Conservation (phyloP, 495 filamentous ascomycete genomes). For the Bombardia bombarda region DNA sequence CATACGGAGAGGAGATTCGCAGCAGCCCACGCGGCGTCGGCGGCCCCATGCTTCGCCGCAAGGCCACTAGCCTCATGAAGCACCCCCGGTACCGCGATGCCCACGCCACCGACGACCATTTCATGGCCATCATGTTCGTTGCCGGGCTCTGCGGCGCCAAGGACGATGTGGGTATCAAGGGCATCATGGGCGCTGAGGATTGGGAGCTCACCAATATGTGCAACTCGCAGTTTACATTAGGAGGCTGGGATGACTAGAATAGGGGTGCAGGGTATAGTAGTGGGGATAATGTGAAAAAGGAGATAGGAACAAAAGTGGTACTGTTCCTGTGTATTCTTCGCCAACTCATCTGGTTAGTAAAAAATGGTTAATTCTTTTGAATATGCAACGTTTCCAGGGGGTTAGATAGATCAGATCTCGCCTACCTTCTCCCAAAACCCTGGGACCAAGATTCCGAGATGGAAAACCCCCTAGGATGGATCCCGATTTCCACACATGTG, state of each 20-base stretch:
- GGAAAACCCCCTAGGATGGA: too few relatives aligned
- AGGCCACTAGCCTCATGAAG: conserved; percentile 52
- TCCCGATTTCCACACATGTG: too few relatives aligned
- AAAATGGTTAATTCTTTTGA: too few relatives aligned
- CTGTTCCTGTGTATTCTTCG: not conserved
- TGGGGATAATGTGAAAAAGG: not conserved
- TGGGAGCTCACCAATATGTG: conserved; percentile 63
- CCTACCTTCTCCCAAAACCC: too few relatives aligned
- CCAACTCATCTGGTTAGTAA: too few relatives aligned
- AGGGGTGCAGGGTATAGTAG: not conserved
- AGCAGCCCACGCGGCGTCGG: conserved; percentile 13
- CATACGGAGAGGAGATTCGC: conserved; percentile 9
- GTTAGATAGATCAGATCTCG: too few relatives aligned
- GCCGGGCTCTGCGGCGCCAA: conserved; percentile 44
- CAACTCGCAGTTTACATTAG: conserved; percentile 50
- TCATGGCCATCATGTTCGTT: conserved; percentile 51
- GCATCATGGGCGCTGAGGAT: conserved; percentile 44
- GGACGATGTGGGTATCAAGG: conserved; percentile 37
- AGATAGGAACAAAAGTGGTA: not conserved
- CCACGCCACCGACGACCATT: conserved; percentile 58
- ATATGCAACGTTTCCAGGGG: too few relatives aligned
- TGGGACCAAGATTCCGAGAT: too few relatives aligned
- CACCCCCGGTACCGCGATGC: conserved; percentile 52
- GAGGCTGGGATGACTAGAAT: conserved; percentile 12
- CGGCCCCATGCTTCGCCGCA: conserved; percentile 39